Conservation (phyloP, 192 early-diverging fungal species). For the Coemansia sp. region DNA sequence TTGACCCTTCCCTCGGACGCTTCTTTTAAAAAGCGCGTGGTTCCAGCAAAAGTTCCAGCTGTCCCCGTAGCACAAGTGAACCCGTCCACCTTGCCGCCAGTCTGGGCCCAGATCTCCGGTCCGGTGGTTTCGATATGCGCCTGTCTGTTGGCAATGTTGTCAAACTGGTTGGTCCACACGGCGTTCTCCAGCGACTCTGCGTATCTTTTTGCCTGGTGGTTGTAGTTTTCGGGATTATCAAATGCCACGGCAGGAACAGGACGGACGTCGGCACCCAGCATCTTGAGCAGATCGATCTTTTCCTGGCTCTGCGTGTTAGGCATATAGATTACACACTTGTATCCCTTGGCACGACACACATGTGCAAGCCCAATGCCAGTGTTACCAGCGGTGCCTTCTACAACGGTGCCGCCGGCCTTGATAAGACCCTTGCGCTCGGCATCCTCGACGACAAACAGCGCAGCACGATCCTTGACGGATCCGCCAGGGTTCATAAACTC, state of each 20-base stretch:
- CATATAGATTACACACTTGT: slow-evolving; percentile 96
- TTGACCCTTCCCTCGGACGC: slow-evolving; percentile 67
- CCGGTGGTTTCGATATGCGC: slow-evolving; percentile 96
- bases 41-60: slow-evolving; percentile 88
- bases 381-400: slow-evolving; percentile 87
- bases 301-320: slow-evolving; percentile 96
- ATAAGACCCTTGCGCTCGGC: slow-evolving; percentile 87
- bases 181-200: slow-evolving; percentile 81
- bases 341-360: slow-evolving; percentile 90
- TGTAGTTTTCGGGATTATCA: slow-evolving; percentile 91
- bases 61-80: slow-evolving; percentile 94
- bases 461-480: slow-evolving; percentile 95
- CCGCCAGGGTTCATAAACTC: slow-evolving; percentile 98
- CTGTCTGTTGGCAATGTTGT: slow-evolving; percentile 86
- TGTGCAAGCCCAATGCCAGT: slow-evolving; percentile 97
- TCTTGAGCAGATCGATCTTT: slow-evolving; percentile 89
- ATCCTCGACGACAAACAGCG: slow-evolving; percentile 90
- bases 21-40: slow-evolving; percentile 80
- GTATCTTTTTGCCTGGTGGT: slow-evolving; percentile 85
- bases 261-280: slow-evolving; percentile 93
- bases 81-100: slow-evolving; percentile 77
- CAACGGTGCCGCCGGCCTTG: slow-evolving; percentile 85
- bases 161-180: slow-evolving; percentile 97
- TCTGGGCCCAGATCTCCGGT: slow-evolving; percentile 91
- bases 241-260: slow-evolving; percentile 91